Conservation (phyloP, 441 rosid genomes). For the Arabidopsis hybrid region DNA sequence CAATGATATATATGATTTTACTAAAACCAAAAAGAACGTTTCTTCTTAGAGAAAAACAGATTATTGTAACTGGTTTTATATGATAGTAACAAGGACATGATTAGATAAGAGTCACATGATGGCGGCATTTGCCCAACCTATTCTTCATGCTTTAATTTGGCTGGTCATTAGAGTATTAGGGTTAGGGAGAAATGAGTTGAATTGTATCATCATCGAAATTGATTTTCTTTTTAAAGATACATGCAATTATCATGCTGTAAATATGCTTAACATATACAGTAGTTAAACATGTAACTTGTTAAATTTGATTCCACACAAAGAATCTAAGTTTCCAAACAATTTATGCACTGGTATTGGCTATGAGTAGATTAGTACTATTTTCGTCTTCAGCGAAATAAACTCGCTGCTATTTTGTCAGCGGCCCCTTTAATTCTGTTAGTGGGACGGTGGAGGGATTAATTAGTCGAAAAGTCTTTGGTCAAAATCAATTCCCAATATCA, state of each 20-base stretch:
- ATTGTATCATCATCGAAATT: no score
- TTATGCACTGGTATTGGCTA: not conserved
- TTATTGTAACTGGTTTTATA: not conserved
- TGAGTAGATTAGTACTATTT: constrained; percentile 2
- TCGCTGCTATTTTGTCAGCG: constrained; percentile 40
- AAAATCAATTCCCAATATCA: constrained; percentile 47
- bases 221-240: no score
- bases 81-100: constrained; percentile 24
- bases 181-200: constrained; percentile 10
- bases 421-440: constrained; percentile 38
- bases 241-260: no score
- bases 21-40: not conserved
- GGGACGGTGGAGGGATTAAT: constrained; percentile 39
- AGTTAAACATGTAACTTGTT: not conserved
- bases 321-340: not conserved
- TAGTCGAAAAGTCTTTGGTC: constrained; percentile 45
- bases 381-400: not conserved
- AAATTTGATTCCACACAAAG: not conserved
- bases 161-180: constrained; percentile 16
- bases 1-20: not conserved
- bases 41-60: not conserved
- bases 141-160: constrained; percentile 10
- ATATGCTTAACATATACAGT: not conserved
- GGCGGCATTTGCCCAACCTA: constrained; percentile 36
- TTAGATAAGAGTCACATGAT: constrained; percentile 39